These are phyloP conservation scores for Pelargonium myrrhifolium DNA, from an alignment of 441 rosid genomes.

Conservation along the genomic window DNA sequence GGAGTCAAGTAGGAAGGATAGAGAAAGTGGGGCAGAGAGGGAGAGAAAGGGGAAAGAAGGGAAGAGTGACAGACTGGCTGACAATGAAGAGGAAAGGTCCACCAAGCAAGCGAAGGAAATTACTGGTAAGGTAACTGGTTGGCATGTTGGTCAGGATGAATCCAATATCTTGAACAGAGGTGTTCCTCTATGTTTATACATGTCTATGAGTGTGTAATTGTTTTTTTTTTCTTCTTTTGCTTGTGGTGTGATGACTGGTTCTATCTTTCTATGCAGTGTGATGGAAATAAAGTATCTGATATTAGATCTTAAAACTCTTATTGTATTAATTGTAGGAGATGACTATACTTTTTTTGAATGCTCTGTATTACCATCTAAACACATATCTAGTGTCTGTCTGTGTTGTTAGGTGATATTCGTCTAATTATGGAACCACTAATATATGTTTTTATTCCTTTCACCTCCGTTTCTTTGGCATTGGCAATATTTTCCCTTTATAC, in stretches of 20 bases:
- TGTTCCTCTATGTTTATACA: background rate
- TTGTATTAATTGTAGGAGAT: too few species aligned
- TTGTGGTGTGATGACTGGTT: background rate
- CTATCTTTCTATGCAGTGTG: background rate
- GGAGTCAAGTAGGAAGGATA: conserved; percentile 60
- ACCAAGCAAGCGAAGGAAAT: conserved; percentile 44
- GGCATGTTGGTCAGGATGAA: background rate
- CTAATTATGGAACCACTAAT: too few species aligned
- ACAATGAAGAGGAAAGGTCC: conserved; percentile 38
- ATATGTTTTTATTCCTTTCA: too few species aligned
- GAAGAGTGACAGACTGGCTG: conserved; percentile 36
- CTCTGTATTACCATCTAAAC: too few species aligned
- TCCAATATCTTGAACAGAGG: background rate
- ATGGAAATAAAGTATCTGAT: background rate
- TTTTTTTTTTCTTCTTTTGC: background rate
- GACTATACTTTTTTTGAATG: too few species aligned
- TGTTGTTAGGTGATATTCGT: too few species aligned
- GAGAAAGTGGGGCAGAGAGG: conserved; percentile 40
- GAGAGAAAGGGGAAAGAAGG: conserved; percentile 42
- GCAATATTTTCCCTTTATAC: too few species aligned
- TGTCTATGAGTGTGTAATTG: background rate
- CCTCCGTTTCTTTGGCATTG: too few species aligned
- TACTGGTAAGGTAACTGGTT: conserved; percentile 54
- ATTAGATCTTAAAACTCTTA: background rate
- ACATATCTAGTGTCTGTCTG: too few species aligned